Base-by-base conservation (phyloP, 169 alveolate genomes). In the Cryptosporidium parvum region DNA sequence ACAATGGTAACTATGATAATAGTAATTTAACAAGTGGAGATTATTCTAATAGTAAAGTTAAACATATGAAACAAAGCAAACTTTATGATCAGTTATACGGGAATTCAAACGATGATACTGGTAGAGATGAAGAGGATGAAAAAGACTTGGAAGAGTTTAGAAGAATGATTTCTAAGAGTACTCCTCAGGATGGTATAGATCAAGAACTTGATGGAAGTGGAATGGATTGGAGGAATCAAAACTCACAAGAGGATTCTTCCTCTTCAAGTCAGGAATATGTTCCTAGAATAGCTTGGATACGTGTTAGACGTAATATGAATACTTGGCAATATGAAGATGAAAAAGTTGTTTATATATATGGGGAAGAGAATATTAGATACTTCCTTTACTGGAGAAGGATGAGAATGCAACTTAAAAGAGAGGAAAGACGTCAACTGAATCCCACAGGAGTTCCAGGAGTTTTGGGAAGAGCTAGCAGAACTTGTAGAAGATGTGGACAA, bases 401-500 rank as follows among this genome's bases (percentile, higher is more conserved):
- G 75, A 70, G 96, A n/a, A 86, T 75, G 61, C 92, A 85, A 16
- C 84, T 53, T 1, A 94, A 75, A n/a, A 94, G 94, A 44, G 91
- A 72, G 67, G 89, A 80, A 53, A 59, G 89, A n/a, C 89, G 89
- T 21, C 89, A 80, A 33, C 51, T 80, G 0, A 80, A 80, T 48
- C 89, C 89, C 3, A 80, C 89, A 3, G 89, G 89, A 8, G 26
- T 80, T 29, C 89, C 89, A 10, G 89, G 89, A 35, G 92, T 68
- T 48, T 92, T 84, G 31, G 91, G 91, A 9, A 67, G 91, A 92
- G 95, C 75, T 73, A 92, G 91, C 85, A 37, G 97, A 26, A 72
- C 94, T 8, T 95, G 97, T 85, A 84, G 97, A 10, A 91, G 92
- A 33, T 95, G 97, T 56, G 97, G 97, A 23, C 96, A 94, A 86